These are phyloP conservation scores for Apiotrichum veenhuisii DNA, from an alignment of 1,284 basidiomycete species.

Conservation along the genomic window DNA sequence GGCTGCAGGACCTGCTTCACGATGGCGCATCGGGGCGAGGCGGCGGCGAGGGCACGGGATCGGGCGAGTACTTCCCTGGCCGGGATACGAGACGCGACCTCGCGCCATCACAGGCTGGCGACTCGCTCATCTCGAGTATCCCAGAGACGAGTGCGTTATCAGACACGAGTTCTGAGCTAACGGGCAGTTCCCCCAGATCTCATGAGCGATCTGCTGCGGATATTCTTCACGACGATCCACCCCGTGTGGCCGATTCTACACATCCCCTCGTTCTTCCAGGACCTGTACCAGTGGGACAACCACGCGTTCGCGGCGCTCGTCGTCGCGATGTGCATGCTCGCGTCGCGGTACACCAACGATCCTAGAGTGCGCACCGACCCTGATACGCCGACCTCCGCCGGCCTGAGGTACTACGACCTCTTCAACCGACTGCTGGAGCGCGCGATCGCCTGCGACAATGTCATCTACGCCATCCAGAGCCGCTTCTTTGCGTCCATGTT, in stretches of 20 bases:
- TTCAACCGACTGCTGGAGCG: slow-evolving; percentile 19
- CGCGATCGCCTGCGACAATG: slow-evolving; percentile 14
- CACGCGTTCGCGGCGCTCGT: slow-evolving; percentile 14
- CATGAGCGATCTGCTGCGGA: slow-evolving; percentile 10
- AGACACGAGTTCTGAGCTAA: background rate
- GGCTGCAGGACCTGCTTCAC: slow-evolving; percentile 15
- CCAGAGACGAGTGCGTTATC: slow-evolving; percentile 3
- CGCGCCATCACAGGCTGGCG: slow-evolving; percentile 2
- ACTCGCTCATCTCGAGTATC: slow-evolving; percentile 6
- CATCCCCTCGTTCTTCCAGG: slow-evolving; percentile 15
- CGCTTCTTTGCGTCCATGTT: slow-evolving; percentile 20
- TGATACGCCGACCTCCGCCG: slow-evolving; percentile 15
- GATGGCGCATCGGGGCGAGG: background rate
- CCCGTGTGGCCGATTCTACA: slow-evolving; percentile 23
- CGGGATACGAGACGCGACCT: slow-evolving; percentile 7
- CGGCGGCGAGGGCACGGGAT: background rate
- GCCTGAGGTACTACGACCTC: slow-evolving; percentile 12
- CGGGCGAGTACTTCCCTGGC: slow-evolving; percentile 14
- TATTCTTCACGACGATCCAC: slow-evolving; percentile 20
- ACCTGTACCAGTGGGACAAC: slow-evolving; percentile 9
- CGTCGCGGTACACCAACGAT: slow-evolving; percentile 11
- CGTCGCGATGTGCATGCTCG: slow-evolving; percentile 19
- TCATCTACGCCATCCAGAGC: slow-evolving; percentile 19
- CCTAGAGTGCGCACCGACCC: slow-evolving; percentile 7
- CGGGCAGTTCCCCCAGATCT: slow-evolving; percentile 11